Evolutionary conservation across 164 flowering plant species (phyloP).

Genomic region (Dillenia suffruticosa): DNA sequence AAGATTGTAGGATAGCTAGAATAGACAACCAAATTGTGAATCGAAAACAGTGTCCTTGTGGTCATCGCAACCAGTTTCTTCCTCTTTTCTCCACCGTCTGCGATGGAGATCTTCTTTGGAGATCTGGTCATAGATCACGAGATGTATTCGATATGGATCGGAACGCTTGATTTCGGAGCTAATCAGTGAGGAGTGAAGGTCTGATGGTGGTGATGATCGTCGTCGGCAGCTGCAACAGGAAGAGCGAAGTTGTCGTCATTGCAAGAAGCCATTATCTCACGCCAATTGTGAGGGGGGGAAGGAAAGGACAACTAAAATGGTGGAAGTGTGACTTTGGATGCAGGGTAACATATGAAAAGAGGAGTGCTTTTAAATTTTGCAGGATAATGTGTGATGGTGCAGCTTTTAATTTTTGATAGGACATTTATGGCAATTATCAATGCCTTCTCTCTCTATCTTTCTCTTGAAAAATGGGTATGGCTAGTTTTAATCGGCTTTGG

Average conservation of each 20-base stretch:
- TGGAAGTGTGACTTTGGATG: too few relatives aligned
- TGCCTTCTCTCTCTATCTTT: too few relatives aligned
- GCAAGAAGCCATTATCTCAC: constrained; percentile 40
- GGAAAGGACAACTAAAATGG: too few relatives aligned
- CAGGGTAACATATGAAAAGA: too few relatives aligned
- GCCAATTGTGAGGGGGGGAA: constrained; percentile 7
- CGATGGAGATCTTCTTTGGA: constrained; percentile 18
- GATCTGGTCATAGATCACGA: constrained; percentile 1
- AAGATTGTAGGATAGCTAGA: too few relatives aligned
- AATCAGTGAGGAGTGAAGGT: constrained; percentile 12
- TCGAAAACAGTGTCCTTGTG: constrained; percentile 32
- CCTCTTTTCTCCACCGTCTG: constrained; percentile 19
- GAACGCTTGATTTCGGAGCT: constrained; percentile 2
- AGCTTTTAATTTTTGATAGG: too few relatives aligned
- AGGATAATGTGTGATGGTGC: too few relatives aligned
- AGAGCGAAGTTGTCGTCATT: constrained; percentile 32
- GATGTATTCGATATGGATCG: constrained; percentile 1
- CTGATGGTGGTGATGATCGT: constrained; percentile 13
- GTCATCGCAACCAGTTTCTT: constrained; percentile 22
- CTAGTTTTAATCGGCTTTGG: too few relatives aligned
- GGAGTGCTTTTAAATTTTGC: too few relatives aligned
- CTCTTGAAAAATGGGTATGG: too few relatives aligned
- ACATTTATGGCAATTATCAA: too few relatives aligned
- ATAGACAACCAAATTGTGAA: constrained; percentile 24
- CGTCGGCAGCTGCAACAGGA: constrained; percentile 11